phyloP scores from a whole-genome alignment of 306 rosid species.

The Sophora flavescens region DNA sequence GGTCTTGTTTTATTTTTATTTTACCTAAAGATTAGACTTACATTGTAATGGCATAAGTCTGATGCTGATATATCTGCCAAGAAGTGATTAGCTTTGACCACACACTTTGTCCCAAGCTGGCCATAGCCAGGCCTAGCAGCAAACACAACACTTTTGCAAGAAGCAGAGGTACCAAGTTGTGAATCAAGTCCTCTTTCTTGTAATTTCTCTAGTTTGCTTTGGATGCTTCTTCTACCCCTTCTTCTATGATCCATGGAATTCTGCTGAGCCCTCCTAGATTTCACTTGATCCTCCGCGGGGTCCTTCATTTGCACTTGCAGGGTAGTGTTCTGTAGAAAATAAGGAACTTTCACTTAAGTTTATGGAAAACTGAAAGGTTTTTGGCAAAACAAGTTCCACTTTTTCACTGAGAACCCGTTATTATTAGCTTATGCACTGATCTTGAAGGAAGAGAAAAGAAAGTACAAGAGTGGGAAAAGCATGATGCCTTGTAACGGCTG shows the following conservation, averaged over 20 bases:
- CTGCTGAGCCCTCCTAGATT: slow-evolving; percentile 38
- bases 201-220: slow-evolving; percentile 43
- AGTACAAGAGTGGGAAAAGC: slow-evolving; percentile 44
- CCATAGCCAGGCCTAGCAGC: slow-evolving; percentile 61
- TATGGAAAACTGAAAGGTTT: slow-evolving; percentile 1
- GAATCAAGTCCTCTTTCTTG: slow-evolving; percentile 40
- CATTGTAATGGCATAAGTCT: slow-evolving; percentile 65
- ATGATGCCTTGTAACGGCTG: slow-evolving; percentile 49
- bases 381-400: slow-evolving; percentile 24
- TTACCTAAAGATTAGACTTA: slow-evolving; percentile 39
- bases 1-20: neutral
- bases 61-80: slow-evolving; percentile 64
- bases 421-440: slow-evolving; percentile 12
- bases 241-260: slow-evolving; percentile 51
- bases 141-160: slow-evolving; percentile 53
- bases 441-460: slow-evolving; percentile 3
- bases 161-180: slow-evolving; percentile 35
- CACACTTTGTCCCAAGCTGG: slow-evolving; percentile 62
- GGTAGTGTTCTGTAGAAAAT: slow-evolving; percentile 33
- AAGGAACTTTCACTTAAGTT: slow-evolving; percentile 3
- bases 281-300: slow-evolving; percentile 51
- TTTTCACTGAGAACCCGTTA: slow-evolving; percentile 36
- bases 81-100: slow-evolving; percentile 71
- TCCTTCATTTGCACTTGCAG: slow-evolving; percentile 49
- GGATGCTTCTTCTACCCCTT: slow-evolving; percentile 44